Evolutionary conservation across 208 protist species (phyloP), one percentile per base, ranked within the genome.

Genomic region (Herpetomonas tarakana): DNA sequence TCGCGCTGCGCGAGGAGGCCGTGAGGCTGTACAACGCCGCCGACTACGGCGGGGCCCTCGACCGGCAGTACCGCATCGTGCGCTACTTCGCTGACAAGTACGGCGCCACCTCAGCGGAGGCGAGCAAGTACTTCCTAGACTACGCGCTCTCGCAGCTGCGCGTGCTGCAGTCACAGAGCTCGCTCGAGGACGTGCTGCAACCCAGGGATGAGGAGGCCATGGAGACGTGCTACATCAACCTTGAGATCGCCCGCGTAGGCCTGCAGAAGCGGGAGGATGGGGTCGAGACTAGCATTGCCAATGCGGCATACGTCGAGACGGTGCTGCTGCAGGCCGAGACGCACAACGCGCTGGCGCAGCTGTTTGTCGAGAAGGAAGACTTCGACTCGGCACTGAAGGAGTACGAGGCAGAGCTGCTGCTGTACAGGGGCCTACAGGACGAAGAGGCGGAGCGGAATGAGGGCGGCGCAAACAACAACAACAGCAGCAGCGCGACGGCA

Each of bases 61-160:
- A 85, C 38, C 39, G 78, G 51, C 86, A 93, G 58, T 89, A 91
- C 68, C 74, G 78, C 29, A 68, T 95, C 31, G 83, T 92, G 31
- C 83, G 83, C 29, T 83, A 92, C 68, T 86, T 93, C 66, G 64
- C 79, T 16, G 72, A 78, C 54, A 86, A 86, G 60, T 88, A 86
- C 56, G 86, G 83, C 31, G 59, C 83, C 1, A 92, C 83, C 2
- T 58, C 68, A 6, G 31, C 75, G 11, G 49, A 76, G 45, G 86
- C 76, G 45, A 86, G 86, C 51, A 63, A 70, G 35, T 93, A 88
- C 75, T 93, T 92, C 58, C 76, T 95, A 39, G 89, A 95, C 74
- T 95, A 95, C 80, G 89, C 83, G 16, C 81, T 95, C 46, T 92
- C 86, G 0, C 86, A 92, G 79, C 66, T 93, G 51, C 86, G 89